These are phyloP conservation scores for Melastoma candidum DNA, from an alignment of 441 rosid species.

Conservation along the genomic window DNA sequence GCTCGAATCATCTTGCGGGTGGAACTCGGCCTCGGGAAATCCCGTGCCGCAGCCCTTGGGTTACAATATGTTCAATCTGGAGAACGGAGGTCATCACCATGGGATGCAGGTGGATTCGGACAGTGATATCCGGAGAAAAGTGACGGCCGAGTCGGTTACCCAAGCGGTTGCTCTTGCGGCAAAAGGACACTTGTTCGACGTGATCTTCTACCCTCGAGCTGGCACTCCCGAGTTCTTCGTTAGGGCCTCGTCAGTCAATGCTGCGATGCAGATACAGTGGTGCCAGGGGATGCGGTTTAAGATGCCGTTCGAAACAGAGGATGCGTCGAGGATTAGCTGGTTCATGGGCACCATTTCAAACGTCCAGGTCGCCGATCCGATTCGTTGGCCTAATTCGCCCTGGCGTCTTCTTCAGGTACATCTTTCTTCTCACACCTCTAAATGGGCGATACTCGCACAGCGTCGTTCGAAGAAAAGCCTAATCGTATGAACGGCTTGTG, in stretches of 20 bases:
- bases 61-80: constrained; percentile 36
- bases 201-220: constrained; percentile 78
- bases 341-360: constrained; percentile 87
- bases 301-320: constrained; percentile 96
- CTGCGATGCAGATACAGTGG: constrained; percentile 79
- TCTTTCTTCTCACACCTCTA: background rate
- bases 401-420: constrained; percentile 90
- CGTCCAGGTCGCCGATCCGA: constrained; percentile 72
- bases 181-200: constrained; percentile 63
- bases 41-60: constrained; percentile 31
- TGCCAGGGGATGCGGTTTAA: constrained; percentile 90
- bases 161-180: constrained; percentile 73
- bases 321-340: constrained; percentile 92
- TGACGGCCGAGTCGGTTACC: constrained; percentile 50
- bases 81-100: constrained; percentile 41
- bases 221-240: constrained; percentile 80
- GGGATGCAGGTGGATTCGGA: constrained; percentile 23
- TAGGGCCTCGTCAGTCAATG: constrained; percentile 50
- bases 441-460: no score
- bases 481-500: background rate
- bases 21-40: constrained; percentile 37
- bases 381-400: constrained; percentile 84
- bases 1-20: constrained; percentile 36
- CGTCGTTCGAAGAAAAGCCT: no score
- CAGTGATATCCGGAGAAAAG: constrained; percentile 25